A percentile compares a stretch with the other conserved stretches of the same genome.
Evolutionary conservation across 208 protist species (phyloP).

Genomic region (Entamoeba dispar): DNA sequence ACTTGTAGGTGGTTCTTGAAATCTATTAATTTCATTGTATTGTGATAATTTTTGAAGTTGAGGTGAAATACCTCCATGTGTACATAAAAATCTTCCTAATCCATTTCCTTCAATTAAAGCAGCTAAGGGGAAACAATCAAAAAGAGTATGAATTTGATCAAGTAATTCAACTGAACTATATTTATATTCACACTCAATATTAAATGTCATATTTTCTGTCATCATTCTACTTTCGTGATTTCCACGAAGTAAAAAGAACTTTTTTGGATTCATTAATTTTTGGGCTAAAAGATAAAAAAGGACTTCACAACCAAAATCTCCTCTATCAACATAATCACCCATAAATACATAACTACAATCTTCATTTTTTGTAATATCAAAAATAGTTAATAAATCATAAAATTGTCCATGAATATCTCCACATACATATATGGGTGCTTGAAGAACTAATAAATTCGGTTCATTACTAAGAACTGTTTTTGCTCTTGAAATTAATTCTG

Average conservation of each 20-base stretch:
- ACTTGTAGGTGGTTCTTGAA: neutral
- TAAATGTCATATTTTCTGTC: conserved; percentile 50
- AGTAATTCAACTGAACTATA: conserved; percentile 54
- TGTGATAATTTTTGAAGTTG: conserved; percentile 61
- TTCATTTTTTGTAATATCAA: neutral
- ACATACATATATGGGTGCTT: neutral
- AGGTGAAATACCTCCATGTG: conserved; percentile 71
- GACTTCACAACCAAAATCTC: conserved; percentile 15
- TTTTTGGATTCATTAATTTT: conserved; percentile 9
- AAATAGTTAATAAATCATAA: conserved; percentile 15
- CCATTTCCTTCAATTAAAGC: conserved; percentile 28
- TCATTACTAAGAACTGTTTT: neutral
- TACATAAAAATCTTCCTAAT: conserved; percentile 50
- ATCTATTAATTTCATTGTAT: conserved; percentile 24
- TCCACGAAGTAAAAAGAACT: conserved; percentile 22
- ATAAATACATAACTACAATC: conserved; percentile 15
- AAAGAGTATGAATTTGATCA: conserved; percentile 48
- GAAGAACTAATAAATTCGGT: neutral
- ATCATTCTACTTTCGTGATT: conserved; percentile 26
- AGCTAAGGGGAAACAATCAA: conserved; percentile 50
- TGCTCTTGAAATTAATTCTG: neutral
- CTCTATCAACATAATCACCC: conserved; percentile 30
- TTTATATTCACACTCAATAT: conserved; percentile 63
- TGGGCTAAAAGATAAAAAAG: conserved; percentile 10
- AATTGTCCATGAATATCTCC: conserved; percentile 31